Conservation (phyloP, 2,329 filamentous ascomycete genomes). For the Cladophialophora chaetospira region DNA sequence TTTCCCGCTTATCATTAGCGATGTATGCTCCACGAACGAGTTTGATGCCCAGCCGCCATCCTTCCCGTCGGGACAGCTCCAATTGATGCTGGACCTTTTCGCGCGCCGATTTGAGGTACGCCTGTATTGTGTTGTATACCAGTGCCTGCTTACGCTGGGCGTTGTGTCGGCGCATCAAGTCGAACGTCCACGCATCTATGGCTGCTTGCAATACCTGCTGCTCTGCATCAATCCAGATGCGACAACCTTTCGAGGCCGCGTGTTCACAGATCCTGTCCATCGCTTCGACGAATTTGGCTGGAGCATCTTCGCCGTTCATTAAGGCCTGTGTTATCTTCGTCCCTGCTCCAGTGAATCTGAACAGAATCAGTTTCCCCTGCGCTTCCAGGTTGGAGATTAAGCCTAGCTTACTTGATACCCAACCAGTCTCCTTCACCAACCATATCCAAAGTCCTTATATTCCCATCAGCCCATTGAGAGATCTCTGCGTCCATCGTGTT, state of each 20-base stretch:
- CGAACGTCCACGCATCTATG: conserved; percentile 57
- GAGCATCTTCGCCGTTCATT: conserved; percentile 42
- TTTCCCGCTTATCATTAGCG: conserved; percentile 49
- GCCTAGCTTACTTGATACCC: conserved; percentile 50
- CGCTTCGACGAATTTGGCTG: conserved; percentile 44
- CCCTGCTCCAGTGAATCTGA: conserved; percentile 54
- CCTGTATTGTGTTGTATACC: conserved; percentile 57
- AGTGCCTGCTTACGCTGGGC: conserved; percentile 41
- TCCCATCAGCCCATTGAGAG: conserved; percentile 56
- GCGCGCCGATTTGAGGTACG: conserved; percentile 54
- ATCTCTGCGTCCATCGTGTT: conserved; percentile 36
- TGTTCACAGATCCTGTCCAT: conserved; percentile 49
- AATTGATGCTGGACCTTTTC: conserved; percentile 50
- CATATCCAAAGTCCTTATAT: conserved; percentile 56
- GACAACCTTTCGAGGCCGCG: conserved; percentile 46
- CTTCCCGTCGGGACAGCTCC: conserved; percentile 47
- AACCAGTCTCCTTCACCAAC: conserved; percentile 55
- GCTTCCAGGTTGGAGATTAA: not conserved
- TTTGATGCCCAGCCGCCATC: conserved; percentile 56
- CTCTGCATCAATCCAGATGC: conserved; percentile 57
- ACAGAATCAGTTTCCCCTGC: conserved; percentile 9
- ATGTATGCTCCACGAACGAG: conserved; percentile 58
- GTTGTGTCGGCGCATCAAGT: conserved; percentile 57
- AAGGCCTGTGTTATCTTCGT: conserved; percentile 45
- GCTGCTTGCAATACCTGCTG: conserved; percentile 54